phyloP scores from a whole-genome alignment of 2,329 filamentous ascomycete species.

The Fulvia fulva region DNA sequence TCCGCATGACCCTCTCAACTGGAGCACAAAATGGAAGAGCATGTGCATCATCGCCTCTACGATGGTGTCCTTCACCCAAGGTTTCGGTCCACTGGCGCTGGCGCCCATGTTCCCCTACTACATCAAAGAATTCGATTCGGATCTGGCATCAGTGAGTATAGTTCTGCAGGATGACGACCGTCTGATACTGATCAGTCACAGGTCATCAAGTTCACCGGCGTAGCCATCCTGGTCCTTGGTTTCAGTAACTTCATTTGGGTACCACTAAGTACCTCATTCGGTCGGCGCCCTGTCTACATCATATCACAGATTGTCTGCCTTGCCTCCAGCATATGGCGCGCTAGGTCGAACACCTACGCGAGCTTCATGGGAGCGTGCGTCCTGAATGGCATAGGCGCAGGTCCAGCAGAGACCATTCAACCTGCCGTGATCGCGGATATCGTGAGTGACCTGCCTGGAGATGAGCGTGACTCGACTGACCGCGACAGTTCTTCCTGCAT shows the following conservation, averaged over 20 bases:
- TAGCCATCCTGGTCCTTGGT: conserved; percentile 54
- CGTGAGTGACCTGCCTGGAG: not conserved
- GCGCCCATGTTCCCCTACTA: conserved; percentile 59
- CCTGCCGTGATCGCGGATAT: conserved; percentile 62
- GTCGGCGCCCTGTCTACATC: conserved; percentile 52
- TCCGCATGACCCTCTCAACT: conserved; percentile 41
- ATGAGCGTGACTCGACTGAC: not conserved
- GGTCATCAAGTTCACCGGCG: conserved; percentile 55
- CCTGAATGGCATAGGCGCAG: conserved; percentile 61
- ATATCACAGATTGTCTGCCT: conserved; percentile 52
- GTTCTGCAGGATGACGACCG: not conserved
- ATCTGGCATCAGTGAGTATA: conserved; percentile 13
- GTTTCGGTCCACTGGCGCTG: conserved; percentile 53
- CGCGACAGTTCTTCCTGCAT: conserved; percentile 49
- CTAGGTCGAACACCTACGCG: conserved; percentile 53
- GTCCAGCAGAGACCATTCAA: conserved; percentile 59
- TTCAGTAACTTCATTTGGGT: conserved; percentile 61
- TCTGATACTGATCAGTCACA: no score
- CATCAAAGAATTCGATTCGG: conserved; percentile 51
- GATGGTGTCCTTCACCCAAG: conserved; percentile 50
- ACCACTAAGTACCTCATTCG: conserved; percentile 53
- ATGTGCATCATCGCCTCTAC: conserved; percentile 46
- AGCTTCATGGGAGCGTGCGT: conserved; percentile 61
- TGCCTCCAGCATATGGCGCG: conserved; percentile 55
- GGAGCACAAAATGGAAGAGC: conserved; percentile 48